These are phyloP conservation scores for Kurtzmaniella natalensis DNA, from an alignment of 1,139 yeast genomes.

Conservation along the genomic window DNA sequence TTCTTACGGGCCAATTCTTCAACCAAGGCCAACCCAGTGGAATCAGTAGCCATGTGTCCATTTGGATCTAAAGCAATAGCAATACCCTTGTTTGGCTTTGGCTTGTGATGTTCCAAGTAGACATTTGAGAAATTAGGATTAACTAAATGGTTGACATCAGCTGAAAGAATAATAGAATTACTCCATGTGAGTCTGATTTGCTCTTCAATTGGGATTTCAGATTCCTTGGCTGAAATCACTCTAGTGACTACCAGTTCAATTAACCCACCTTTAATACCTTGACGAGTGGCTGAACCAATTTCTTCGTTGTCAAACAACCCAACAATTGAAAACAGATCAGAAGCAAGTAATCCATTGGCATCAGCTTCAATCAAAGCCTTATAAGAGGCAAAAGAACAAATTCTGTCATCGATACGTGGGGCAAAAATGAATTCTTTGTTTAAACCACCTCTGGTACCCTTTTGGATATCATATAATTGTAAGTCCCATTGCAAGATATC, in stretches of 20 bases:
- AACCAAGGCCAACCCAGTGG: slow-evolving; percentile 60
- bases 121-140: slow-evolving; percentile 60
- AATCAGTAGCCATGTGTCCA: slow-evolving; percentile 78
- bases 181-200: slow-evolving; percentile 37
- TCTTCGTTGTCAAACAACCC: slow-evolving; percentile 61
- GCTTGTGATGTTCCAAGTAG: slow-evolving; percentile 70
- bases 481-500: slow-evolving; percentile 56
- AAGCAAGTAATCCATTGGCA: slow-evolving; percentile 16
- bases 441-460: slow-evolving; percentile 58
- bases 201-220: slow-evolving; percentile 12
- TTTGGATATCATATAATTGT: slow-evolving; percentile 62
- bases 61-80: slow-evolving; percentile 71
- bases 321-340: slow-evolving; percentile 43
- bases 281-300: slow-evolving; percentile 56
- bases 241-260: slow-evolving; percentile 41
- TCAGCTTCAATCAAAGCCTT: slow-evolving; percentile 44
- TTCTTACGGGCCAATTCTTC: slow-evolving; percentile 61
- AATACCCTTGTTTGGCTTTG: slow-evolving; percentile 73
- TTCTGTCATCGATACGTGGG: slow-evolving; percentile 63
- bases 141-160: slow-evolving; percentile 62
- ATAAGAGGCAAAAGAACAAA: slow-evolving; percentile 60
- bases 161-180: slow-evolving; percentile 56
- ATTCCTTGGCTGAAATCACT: slow-evolving; percentile 19
- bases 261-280: slow-evolving; percentile 55
- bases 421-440: slow-evolving; percentile 58